Evolutionary conservation across 2,329 filamentous ascomycete genomes (phyloP).

Genomic region (Hymenoscyphus scutula): DNA sequence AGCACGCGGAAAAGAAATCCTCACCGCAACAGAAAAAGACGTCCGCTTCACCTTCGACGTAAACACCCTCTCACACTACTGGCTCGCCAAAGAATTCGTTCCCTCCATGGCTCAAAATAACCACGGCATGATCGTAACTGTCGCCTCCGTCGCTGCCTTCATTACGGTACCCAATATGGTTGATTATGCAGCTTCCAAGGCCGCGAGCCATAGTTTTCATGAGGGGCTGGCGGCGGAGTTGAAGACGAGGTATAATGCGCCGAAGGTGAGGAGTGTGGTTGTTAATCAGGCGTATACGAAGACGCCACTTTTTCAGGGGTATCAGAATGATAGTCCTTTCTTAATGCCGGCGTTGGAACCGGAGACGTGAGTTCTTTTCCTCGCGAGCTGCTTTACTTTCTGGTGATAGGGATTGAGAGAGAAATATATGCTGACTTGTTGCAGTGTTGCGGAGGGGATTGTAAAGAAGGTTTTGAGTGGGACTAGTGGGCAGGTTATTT

Average conservation of each 20-base stretch:
- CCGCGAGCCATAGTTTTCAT: conserved; percentile 64
- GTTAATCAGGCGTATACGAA: conserved; percentile 63
- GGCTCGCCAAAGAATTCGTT: conserved; percentile 64
- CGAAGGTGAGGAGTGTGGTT: conserved; percentile 63
- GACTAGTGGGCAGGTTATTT: conserved; percentile 53
- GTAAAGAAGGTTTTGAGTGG: conserved; percentile 59
- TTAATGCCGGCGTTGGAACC: conserved; percentile 49
- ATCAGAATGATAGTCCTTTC: conserved; percentile 45
- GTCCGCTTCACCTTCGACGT: conserved; percentile 68
- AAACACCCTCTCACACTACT: conserved; percentile 67
- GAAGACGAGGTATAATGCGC: conserved; percentile 57
- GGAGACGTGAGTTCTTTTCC: too few relatives aligned
- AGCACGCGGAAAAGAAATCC: conserved; percentile 56
- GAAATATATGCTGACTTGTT: too few relatives aligned
- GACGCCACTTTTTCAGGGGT: conserved; percentile 58
- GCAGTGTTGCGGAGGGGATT: conserved; percentile 64
- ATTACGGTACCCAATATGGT: conserved; percentile 60
- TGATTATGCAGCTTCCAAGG: conserved; percentile 67
- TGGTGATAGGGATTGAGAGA: too few relatives aligned
- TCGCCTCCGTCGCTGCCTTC: conserved; percentile 64
- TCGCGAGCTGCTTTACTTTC: too few relatives aligned
- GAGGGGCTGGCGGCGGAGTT: conserved; percentile 62
- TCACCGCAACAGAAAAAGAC: conserved; percentile 55
- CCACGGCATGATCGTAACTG: conserved; percentile 72
- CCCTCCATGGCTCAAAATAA: conserved; percentile 60